Evolutionary conservation across 1,139 yeast species (phyloP).

Genomic region (Ogataea hybrid): DNA sequence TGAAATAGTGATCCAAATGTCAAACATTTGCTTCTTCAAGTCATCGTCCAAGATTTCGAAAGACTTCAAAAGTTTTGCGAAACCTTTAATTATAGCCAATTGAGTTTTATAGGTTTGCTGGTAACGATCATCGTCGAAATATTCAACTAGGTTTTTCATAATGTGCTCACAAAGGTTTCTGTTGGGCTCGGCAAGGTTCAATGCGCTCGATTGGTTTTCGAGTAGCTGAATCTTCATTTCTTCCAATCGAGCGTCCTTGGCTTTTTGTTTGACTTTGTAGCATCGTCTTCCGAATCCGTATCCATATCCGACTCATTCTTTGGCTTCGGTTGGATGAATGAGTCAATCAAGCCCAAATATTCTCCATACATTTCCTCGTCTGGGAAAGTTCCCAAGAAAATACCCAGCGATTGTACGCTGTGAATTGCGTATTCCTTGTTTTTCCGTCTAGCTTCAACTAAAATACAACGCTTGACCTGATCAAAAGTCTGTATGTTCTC

Average conservation of each 20-base stretch:
- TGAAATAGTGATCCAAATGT: slow-evolving; percentile 13
- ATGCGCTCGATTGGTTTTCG: slow-evolving; percentile 36
- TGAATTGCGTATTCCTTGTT: slow-evolving; percentile 63
- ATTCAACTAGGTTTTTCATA: slow-evolving; percentile 13
- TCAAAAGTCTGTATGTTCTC: slow-evolving; percentile 33
- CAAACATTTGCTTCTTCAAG: slow-evolving; percentile 2
- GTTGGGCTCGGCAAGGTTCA: slow-evolving; percentile 25
- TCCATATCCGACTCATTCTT: slow-evolving; percentile 18
- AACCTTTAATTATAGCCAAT: slow-evolving; percentile 10
- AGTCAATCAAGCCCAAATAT: slow-evolving; percentile 40
- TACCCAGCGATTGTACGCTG: slow-evolving; percentile 50
- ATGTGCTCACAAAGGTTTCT: slow-evolving; percentile 26
- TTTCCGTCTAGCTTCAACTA: slow-evolving; percentile 63
- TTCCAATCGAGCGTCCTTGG: slow-evolving; percentile 37
- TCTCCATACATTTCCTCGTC: slow-evolving; percentile 38
- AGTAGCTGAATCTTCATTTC: slow-evolving; percentile 33
- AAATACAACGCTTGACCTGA: slow-evolving; percentile 43
- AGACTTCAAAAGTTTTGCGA: slow-evolving; percentile 8
- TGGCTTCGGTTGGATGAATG: slow-evolving; percentile 30
- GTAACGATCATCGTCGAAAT: slow-evolving; percentile 14
- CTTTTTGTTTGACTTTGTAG: slow-evolving; percentile 29
- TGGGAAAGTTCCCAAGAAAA: slow-evolving; percentile 45
- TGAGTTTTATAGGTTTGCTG: slow-evolving; percentile 17
- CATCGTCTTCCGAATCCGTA: slow-evolving; percentile 28
- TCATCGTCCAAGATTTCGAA: neutral